Percentiles rank a stretch among this genome's conserved stretches.
Evolutionary conservation across 2,329 filamentous ascomycete genomes (phyloP).

Genomic region (Arthrinium puccinioides): DNA sequence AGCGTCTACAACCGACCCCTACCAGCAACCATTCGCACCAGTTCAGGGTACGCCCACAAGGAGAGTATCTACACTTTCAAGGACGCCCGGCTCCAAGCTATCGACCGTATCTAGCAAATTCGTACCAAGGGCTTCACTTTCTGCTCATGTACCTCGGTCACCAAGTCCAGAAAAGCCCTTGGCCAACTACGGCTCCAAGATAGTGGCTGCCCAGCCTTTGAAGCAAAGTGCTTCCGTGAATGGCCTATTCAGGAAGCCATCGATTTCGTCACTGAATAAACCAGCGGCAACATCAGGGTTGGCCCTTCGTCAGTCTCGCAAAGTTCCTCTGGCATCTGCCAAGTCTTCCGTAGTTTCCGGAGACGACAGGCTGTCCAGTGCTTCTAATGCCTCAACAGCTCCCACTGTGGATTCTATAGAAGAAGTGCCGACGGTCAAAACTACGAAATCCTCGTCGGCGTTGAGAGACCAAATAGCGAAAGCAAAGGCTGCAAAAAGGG

Average conservation of each 20-base stretch:
- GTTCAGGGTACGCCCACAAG: slow-evolving; percentile 37
- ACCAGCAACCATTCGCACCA: slow-evolving; percentile 33
- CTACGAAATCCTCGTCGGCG: slow-evolving; percentile 66
- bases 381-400: slow-evolving; percentile 29
- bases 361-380: slow-evolving; percentile 26
- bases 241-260: slow-evolving; percentile 49
- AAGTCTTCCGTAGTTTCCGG: slow-evolving; percentile 29
- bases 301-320: slow-evolving; percentile 24
- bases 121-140: slow-evolving; percentile 20
- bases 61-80: slow-evolving; percentile 25
- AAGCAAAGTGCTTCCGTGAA: slow-evolving; percentile 46
- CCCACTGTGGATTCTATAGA: slow-evolving; percentile 28
- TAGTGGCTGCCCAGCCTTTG: slow-evolving; percentile 34
- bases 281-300: slow-evolving; percentile 13
- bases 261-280: slow-evolving; percentile 32
- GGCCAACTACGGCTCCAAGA: slow-evolving; percentile 38
- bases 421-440: slow-evolving; percentile 18
- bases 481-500: slow-evolving; percentile 74
- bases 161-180: slow-evolving; percentile 31
- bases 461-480: slow-evolving; percentile 88
- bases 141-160: slow-evolving; percentile 20
- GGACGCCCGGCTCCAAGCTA: slow-evolving; percentile 23
- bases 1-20: slow-evolving; percentile 34
- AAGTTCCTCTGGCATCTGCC: slow-evolving; percentile 29
- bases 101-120: slow-evolving; percentile 13